Evolutionary conservation across 2,329 filamentous ascomycete genomes (phyloP), one percentile per base, ranked within the genome.

Genomic region (Pyrenochaeta sp.): DNA sequence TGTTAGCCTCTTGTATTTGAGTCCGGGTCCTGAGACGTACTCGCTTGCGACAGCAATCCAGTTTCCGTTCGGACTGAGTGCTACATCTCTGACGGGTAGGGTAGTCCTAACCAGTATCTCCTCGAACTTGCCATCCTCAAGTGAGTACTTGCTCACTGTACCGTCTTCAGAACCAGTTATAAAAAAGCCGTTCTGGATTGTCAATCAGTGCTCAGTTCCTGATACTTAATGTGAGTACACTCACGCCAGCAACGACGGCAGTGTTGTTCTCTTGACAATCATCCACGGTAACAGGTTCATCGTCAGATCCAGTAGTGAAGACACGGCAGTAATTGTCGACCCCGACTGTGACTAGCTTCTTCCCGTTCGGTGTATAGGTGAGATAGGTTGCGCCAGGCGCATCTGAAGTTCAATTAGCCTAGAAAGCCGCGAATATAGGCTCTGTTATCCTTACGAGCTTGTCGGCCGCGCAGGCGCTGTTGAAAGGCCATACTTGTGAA

Each of bases 31-130:
- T 10, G 7, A 43, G 2, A 80, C 86, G 66, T 77, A 88, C 86
- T 98, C 96, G 83, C 93, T 97, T n/a, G 93, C 93, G 27, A 98
- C 92, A 30, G 95, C 95, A 64, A 90, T 91, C 93, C 93, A 98
- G 69, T 91, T 86, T 0, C 87, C 85, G 74, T 98, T 91, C 1
- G 88, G 86, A 2, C 92, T 93, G 13, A 99, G 82, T 3, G 91
- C 89, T 52, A 99, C 83, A 75, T 97, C 93, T 71, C 95, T 87
- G 32, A 97, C 87, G 0, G 95, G 92, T 2, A 97, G 82, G n/a
- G 92, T 89, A 56, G 90, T 91, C 64, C 95, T 89, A 27, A 93
- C 85, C 50, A 99, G 85, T 65, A 96, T 90, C 58, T 90, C 89
- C 61, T 96, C 91, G 79, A 96, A 92, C 28, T 83, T 78, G 70